Evolutionary conservation across 2,329 filamentous ascomycete species (phyloP).

Genomic region (Trichoderma brevicompactum): DNA sequence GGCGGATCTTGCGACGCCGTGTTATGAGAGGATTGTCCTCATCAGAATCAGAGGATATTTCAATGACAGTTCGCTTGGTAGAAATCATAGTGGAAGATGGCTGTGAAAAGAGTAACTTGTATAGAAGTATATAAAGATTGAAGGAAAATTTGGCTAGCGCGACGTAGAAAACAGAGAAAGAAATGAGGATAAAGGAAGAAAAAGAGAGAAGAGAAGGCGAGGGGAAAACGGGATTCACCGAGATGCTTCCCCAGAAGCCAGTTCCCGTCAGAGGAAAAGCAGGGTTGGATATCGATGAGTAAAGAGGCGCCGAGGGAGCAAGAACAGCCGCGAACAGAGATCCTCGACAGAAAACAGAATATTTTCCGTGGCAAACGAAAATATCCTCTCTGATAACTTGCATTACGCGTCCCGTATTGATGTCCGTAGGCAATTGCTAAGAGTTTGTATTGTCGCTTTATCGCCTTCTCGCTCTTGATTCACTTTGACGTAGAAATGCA

Average conservation of each 20-base stretch:
- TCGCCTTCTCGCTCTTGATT: not conserved
- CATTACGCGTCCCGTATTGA: not conserved
- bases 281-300: too few relatives aligned
- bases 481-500: not conserved
- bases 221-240: not conserved
- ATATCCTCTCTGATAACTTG: not conserved
- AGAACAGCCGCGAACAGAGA: not conserved
- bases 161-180: not conserved
- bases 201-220: not conserved
- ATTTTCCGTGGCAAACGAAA: too few relatives aligned
- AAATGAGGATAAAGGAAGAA: not conserved
- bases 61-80: constrained; percentile 18
- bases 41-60: constrained; percentile 13
- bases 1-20: constrained; percentile 16
- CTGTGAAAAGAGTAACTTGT: not conserved
- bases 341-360: too few relatives aligned
- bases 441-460: not conserved
- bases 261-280: too few relatives aligned
- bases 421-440: not conserved
- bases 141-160: not conserved
- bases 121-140: not conserved
- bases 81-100: not conserved
- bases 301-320: too few relatives aligned
- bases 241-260: too few relatives aligned
- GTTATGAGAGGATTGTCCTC: constrained; percentile 17